Conservation (phyloP, 2,329 filamentous ascomycete species). For the Aspergillus terreus region DNA sequence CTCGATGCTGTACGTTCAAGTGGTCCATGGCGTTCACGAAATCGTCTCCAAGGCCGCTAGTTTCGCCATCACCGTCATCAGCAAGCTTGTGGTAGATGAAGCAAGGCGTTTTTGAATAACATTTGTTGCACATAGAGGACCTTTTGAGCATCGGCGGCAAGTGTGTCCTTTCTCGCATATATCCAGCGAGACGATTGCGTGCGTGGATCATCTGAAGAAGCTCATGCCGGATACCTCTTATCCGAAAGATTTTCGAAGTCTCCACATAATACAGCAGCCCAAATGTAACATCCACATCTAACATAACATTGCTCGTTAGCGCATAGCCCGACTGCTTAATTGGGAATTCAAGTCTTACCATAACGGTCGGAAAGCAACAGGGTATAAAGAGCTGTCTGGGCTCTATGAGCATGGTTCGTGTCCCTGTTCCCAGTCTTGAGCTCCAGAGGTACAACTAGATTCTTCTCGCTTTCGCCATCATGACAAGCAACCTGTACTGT, state of each 20-base stretch:
- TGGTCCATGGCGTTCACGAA: constrained; percentile 79
- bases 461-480: constrained; percentile 63
- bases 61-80: constrained; percentile 76
- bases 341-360: constrained; percentile 38
- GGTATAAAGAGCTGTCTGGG: constrained; percentile 93
- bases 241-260: constrained; percentile 76
- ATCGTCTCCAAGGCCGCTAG: constrained; percentile 73
- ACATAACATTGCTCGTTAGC: too few species aligned
- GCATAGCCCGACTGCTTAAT: too few species aligned
- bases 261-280: constrained; percentile 96
- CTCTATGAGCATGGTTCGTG: constrained; percentile 76
- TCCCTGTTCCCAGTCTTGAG: constrained; percentile 87
- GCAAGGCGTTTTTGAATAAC: constrained; percentile 86
- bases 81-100: constrained; percentile 91
- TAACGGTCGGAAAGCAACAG: constrained; percentile 90
- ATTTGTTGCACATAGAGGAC: constrained; percentile 75
- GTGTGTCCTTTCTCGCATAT: constrained; percentile 75
- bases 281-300: constrained; percentile 82
- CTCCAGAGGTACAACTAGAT: constrained; percentile 85
- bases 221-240: constrained; percentile 81
- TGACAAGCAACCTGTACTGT: constrained; percentile 84
- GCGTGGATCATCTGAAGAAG: constrained; percentile 96
- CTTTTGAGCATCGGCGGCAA: constrained; percentile 84
- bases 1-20: constrained; percentile 67
- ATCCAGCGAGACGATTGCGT: constrained; percentile 82